Conservation (phyloP, 768 basidiomycete species). For the Pisolithus marmoratus region DNA sequence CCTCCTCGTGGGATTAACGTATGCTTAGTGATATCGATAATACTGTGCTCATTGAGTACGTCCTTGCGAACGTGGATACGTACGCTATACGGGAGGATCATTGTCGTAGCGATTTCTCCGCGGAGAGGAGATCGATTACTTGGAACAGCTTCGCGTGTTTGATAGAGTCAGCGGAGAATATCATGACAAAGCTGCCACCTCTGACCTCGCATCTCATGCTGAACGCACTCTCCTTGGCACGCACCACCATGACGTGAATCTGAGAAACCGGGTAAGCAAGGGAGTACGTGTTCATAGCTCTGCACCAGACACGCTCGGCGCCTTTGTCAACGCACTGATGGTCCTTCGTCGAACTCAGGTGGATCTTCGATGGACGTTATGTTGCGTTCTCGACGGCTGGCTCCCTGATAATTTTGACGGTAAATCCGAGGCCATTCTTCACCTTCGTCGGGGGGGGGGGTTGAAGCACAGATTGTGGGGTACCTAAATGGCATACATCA, state of each 20-base stretch:
- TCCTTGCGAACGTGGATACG: constrained; percentile 39
- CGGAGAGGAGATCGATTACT: constrained; percentile 27
- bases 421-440: constrained; percentile 37
- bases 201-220: constrained; percentile 38
- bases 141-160: constrained; percentile 21
- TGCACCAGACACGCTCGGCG: constrained; percentile 27
- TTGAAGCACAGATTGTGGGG: constrained; percentile 27
- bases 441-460: constrained; percentile 42
- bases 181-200: neutral
- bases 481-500: constrained; percentile 10
- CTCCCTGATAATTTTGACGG: constrained; percentile 56
- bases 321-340: constrained; percentile 37
- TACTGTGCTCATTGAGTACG: constrained; percentile 29
- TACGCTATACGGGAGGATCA: constrained; percentile 35
- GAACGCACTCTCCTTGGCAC: constrained; percentile 41
- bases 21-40: constrained; percentile 31
- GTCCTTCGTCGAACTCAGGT: constrained; percentile 31
- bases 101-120: constrained; percentile 20
- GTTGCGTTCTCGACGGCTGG: constrained; percentile 38
- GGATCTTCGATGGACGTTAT: constrained; percentile 34
- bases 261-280: constrained; percentile 4
- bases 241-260: constrained; percentile 32
- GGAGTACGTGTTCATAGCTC: too few relatives aligned
- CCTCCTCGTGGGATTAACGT: constrained; percentile 34
- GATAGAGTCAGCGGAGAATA: neutral